phyloP scores from a whole-genome alignment of 2,329 filamentous ascomycete species.

The Colletotrichum spaethianum region DNA sequence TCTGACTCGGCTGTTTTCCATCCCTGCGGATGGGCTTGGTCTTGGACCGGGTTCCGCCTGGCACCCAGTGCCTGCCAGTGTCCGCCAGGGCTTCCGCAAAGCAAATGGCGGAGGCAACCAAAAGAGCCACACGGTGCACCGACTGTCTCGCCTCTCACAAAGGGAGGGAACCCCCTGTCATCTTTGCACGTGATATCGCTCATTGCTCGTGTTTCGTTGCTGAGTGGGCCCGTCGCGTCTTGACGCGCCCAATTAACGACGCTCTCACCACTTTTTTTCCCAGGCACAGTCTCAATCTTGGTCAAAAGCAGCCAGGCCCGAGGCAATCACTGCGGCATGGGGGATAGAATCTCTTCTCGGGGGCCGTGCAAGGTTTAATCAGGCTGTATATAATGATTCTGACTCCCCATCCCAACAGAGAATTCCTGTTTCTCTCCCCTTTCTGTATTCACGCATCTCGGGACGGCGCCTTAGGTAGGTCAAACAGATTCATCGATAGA shows the following conservation, averaged over 20 bases:
- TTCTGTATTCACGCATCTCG: slow-evolving; percentile 28
- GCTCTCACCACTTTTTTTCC: slow-evolving; percentile 35
- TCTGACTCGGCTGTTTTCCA: slow-evolving; percentile 26
- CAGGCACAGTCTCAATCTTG: slow-evolving; percentile 19
- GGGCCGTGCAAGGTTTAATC: slow-evolving; percentile 37
- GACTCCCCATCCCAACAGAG: slow-evolving; percentile 38
- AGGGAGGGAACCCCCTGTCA: neutral
- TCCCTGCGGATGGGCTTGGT: slow-evolving; percentile 37
- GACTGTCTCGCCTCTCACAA: neutral
- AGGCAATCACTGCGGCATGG: slow-evolving; percentile 32
- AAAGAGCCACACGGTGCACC: neutral
- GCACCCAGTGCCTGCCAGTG: slow-evolving; percentile 31
- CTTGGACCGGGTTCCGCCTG: slow-evolving; percentile 15
- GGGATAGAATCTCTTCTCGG: slow-evolving; percentile 12
- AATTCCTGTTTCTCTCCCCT: slow-evolving; percentile 31
- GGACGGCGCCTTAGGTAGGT: slow-evolving; percentile 53
- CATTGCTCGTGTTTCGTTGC: neutral
- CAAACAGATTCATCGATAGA: slow-evolving; percentile 20
- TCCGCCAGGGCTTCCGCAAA: neutral
- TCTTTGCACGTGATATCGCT: slow-evolving; percentile 27
- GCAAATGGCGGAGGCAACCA: slow-evolving; percentile 27
- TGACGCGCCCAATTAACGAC: slow-evolving; percentile 38
- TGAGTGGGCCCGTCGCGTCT: neutral
- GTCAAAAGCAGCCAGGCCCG: slow-evolving; percentile 21
- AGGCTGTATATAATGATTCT: slow-evolving; percentile 38